These are phyloP conservation scores for Entonaema liquescens DNA, from an alignment of 495 filamentous ascomycete genomes.

Conservation along the genomic window DNA sequence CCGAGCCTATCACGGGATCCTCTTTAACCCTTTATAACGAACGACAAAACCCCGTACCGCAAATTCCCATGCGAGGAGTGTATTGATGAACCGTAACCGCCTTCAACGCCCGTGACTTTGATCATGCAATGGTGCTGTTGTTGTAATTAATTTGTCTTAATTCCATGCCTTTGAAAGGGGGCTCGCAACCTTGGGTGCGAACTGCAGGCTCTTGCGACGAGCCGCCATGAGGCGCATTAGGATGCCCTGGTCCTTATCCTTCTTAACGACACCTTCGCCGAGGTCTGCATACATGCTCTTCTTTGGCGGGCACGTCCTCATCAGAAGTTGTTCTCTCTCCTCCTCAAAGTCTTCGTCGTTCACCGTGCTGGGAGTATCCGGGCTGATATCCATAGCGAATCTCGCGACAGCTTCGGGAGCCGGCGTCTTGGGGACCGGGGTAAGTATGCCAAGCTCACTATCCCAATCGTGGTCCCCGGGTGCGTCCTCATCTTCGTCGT, in stretches of 20 bases:
- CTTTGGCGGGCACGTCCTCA: constrained; percentile 79
- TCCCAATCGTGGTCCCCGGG: constrained; percentile 50
- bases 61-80: constrained; percentile 4
- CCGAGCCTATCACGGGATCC: no score
- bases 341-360: constrained; percentile 22
- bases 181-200: constrained; percentile 79
- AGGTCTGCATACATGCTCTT: constrained; percentile 57
- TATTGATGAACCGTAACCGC: neutral
- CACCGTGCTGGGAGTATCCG: constrained; percentile 43
- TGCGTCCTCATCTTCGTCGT: constrained; percentile 53
- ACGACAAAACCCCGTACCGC: constrained; percentile 5
- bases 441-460: constrained; percentile 48
- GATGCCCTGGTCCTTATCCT: constrained; percentile 59
- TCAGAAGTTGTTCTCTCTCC: constrained; percentile 64
- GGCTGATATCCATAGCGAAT: constrained; percentile 53
- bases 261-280: constrained; percentile 46
- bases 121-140: neutral
- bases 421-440: constrained; percentile 63
- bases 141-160: constrained; percentile 23
- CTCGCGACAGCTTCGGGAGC: constrained; percentile 58
- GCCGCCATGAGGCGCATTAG: constrained; percentile 75
- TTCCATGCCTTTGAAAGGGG: constrained; percentile 68
- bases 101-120: neutral
- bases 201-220: constrained; percentile 82
- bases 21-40: constrained; percentile 1